Evolutionary conservation across 768 basidiomycete species (phyloP).

Genomic region (Strobilomyces echinocephalus): DNA sequence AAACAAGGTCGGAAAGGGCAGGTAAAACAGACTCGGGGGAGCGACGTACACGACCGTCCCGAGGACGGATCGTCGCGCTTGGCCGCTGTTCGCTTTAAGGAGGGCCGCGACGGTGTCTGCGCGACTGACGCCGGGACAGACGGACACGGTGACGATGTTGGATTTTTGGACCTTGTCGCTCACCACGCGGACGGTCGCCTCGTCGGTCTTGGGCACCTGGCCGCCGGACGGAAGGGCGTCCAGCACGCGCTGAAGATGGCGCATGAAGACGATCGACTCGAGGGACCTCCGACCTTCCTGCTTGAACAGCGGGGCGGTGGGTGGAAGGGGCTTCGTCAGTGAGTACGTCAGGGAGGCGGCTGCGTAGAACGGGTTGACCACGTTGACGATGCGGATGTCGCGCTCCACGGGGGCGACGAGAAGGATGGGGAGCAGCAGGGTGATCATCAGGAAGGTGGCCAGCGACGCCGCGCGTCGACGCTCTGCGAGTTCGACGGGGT

Average conservation of each 20-base stretch:
- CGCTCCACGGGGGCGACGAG: conserved; percentile 83
- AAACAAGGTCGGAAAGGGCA: conserved; percentile 2
- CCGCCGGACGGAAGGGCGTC: conserved; percentile 71
- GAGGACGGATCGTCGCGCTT: conserved; percentile 34
- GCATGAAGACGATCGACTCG: conserved; percentile 57
- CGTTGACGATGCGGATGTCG: conserved; percentile 82
- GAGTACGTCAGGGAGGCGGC: conserved; percentile 56
- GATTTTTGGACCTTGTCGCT: conserved; percentile 48
- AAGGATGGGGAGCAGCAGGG: conserved; percentile 72
- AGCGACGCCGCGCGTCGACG: conserved; percentile 48
- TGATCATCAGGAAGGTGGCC: conserved; percentile 74
- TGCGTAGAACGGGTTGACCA: conserved; percentile 87
- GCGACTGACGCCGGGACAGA: conserved; percentile 74
- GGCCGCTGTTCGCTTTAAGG: conserved; percentile 25
- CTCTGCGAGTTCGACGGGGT: conserved; percentile 28
- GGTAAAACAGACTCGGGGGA: background rate
- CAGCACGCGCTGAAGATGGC: conserved; percentile 79
- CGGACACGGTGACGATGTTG: conserved; percentile 70
- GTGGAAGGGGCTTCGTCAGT: conserved; percentile 24
- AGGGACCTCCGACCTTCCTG: conserved; percentile 63
- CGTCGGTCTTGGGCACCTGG: conserved; percentile 42
- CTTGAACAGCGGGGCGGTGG: conserved; percentile 37
- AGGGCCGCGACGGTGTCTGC: conserved; percentile 58
- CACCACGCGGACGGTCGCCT: conserved; percentile 33
- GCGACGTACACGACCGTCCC: conserved; percentile 48